Conservation (phyloP, 1,139 yeast species). For the Saccharomycopsis phalli region DNA sequence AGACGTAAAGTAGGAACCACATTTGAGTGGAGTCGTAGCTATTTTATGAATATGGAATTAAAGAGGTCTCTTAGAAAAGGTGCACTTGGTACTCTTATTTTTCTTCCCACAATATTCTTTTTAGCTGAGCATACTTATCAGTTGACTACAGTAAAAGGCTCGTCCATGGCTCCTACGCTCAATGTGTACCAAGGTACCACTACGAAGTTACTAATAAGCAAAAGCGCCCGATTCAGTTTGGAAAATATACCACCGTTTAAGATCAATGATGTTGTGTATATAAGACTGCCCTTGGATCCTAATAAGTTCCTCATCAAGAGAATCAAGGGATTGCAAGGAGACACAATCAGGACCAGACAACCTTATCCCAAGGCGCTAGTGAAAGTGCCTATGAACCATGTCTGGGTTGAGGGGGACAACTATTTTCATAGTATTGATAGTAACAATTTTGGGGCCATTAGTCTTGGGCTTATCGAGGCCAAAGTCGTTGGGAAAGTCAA, state of each 20-base stretch:
- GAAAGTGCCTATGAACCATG: constrained; percentile 64
- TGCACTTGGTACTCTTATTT: background rate
- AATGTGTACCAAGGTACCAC: constrained; percentile 43
- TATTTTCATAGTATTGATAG: constrained; percentile 75
- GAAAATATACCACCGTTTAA: too few species aligned
- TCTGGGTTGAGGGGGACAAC: constrained; percentile 96
- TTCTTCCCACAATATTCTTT: constrained; percentile 1
- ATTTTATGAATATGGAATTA: too few species aligned
- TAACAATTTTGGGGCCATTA: constrained; percentile 77
- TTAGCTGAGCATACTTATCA: constrained; percentile 64
- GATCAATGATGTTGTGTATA: constrained; percentile 66
- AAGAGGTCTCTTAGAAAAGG: background rate
- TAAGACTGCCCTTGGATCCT: constrained; percentile 75
- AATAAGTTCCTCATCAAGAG: constrained; percentile 67
- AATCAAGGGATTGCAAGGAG: constrained; percentile 68
- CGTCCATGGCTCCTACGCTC: constrained; percentile 84
- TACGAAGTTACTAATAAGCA: constrained; percentile 42
- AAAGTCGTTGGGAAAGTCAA: constrained; percentile 32
- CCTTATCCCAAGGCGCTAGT: constrained; percentile 55
- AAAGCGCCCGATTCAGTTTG: constrained; percentile 32
- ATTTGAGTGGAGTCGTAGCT: too few species aligned
- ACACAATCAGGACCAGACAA: constrained; percentile 47
- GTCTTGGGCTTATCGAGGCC: constrained; percentile 70
- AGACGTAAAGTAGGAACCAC: too few species aligned
- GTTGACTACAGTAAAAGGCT: constrained; percentile 71